phyloP scores from a whole-genome alignment of 108 stramenopile genomes.

The Hondaea fermentalgiana region DNA sequence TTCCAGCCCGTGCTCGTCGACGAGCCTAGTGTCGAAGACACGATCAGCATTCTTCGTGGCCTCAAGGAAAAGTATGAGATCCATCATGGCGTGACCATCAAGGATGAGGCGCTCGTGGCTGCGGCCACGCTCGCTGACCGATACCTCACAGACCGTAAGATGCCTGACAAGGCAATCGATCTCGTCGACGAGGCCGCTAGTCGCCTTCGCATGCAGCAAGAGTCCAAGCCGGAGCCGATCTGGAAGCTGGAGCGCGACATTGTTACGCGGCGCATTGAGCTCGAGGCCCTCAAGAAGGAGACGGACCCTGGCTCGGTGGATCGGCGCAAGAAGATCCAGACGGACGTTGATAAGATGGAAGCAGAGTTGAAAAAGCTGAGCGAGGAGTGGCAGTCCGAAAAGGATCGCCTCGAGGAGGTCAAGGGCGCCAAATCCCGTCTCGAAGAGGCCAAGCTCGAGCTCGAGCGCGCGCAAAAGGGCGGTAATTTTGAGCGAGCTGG shows the following conservation, averaged over 20 bases:
- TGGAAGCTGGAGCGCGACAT: slow-evolving; percentile 72
- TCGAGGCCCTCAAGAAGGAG: slow-evolving; percentile 66
- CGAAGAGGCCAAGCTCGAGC: slow-evolving; percentile 64
- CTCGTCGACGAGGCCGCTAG: slow-evolving; percentile 93
- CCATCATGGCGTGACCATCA: slow-evolving; percentile 83
- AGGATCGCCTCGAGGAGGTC: slow-evolving; percentile 68
- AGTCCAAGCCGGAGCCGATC: slow-evolving; percentile 72
- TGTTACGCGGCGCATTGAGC: slow-evolving; percentile 82
- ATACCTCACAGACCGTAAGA: slow-evolving; percentile 56
- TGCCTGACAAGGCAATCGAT: slow-evolving; percentile 94
- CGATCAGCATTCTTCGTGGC: slow-evolving; percentile 85
- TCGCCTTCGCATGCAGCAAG: slow-evolving; percentile 74
- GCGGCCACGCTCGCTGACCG: slow-evolving; percentile 12
- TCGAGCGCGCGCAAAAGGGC: slow-evolving; percentile 67
- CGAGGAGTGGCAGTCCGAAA: slow-evolving; percentile 34
- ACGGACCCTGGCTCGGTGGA: slow-evolving; percentile 68
- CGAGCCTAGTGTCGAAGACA: slow-evolving; percentile 86
- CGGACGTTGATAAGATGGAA: slow-evolving; percentile 66
- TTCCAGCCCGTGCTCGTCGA: slow-evolving; percentile 86
- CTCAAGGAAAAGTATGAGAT: slow-evolving; percentile 81
- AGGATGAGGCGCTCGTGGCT: not conserved
- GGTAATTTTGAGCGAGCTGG: slow-evolving; percentile 85
- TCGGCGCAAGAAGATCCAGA: slow-evolving; percentile 51
- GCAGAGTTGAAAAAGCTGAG: slow-evolving; percentile 18
- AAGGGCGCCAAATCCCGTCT: slow-evolving; percentile 73